These are phyloP conservation scores for Podospora tetraspora DNA, from an alignment of 495 filamentous ascomycete genomes.

Conservation along the genomic window DNA sequence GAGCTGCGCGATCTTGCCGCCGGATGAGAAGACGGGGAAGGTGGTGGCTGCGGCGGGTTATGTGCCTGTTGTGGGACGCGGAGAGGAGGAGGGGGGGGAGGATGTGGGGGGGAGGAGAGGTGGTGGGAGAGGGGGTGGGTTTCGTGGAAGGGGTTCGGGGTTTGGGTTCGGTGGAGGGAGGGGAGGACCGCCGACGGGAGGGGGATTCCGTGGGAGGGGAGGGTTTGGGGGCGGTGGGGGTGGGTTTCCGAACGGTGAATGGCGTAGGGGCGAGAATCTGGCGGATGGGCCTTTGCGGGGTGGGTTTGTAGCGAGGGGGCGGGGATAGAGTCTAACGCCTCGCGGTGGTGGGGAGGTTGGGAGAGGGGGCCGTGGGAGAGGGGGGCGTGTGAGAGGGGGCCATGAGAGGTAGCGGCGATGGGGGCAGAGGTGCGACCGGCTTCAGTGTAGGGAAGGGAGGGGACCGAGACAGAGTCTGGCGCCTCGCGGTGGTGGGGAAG, in stretches of 20 bases:
- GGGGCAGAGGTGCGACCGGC: neutral
- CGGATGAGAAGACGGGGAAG: constrained; percentile 61
- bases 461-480: too few relatives aligned
- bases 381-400: neutral
- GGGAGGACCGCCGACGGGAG: constrained; percentile 8
- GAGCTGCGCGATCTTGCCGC: constrained; percentile 71
- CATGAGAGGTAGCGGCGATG: neutral
- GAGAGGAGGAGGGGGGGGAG: constrained; percentile 29
- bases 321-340: constrained; percentile 9
- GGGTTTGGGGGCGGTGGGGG: constrained; percentile 19
- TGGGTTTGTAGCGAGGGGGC: constrained; percentile 28
- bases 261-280: constrained; percentile 54
- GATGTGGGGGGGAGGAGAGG: constrained; percentile 10
- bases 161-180: constrained; percentile 42
- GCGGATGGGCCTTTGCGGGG: constrained; percentile 39
- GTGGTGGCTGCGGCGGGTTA: constrained; percentile 50
- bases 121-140: constrained; percentile 10
- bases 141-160: constrained; percentile 37
- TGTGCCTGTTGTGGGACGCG: constrained; percentile 32
- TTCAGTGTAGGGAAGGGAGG: neutral
- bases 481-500: too few relatives aligned
- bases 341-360: neutral
- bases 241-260: constrained; percentile 50
- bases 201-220: constrained; percentile 8
- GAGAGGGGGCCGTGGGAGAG: neutral